A percentile compares a stretch with the other conserved stretches of the same genome.
Evolutionary conservation across 257 asterid genomes (phyloP).

Genomic region (Nicotiana knightiana): DNA sequence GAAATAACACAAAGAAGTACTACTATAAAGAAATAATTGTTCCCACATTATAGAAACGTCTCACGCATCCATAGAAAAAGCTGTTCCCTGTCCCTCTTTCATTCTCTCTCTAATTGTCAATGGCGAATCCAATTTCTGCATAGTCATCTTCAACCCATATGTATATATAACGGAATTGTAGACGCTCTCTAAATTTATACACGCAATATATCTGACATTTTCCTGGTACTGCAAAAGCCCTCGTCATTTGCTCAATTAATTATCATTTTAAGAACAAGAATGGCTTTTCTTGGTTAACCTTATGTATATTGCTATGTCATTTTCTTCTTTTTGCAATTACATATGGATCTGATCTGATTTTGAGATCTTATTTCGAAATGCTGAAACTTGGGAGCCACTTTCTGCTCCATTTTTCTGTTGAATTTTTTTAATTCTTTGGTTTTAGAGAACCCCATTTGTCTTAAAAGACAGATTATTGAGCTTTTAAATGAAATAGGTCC

Average conservation of each 20-base stretch:
- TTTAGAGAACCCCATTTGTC: not conserved
- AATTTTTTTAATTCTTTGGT: not conserved
- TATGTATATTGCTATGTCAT: not conserved
- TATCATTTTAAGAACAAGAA: not conserved
- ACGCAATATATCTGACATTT: not conserved
- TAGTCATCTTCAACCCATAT: constrained; percentile 18
- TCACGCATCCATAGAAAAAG: constrained; percentile 19
- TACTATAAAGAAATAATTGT: not conserved
- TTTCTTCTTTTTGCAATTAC: not conserved
- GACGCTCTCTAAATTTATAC: not conserved
- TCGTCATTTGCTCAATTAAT: constrained; percentile 6
- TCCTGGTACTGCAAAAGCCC: not conserved
- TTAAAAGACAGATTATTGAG: not conserved
- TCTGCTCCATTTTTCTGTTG: constrained; percentile 7
- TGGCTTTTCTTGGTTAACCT: not conserved
- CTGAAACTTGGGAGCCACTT: not conserved
- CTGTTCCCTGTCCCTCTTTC: constrained; percentile 23
- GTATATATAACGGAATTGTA: not conserved
- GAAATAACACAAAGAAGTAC: not conserved
- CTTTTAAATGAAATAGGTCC: not conserved
- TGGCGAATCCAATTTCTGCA: constrained; percentile 39
- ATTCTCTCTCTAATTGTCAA: constrained; percentile 45
- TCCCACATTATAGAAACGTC: not conserved
- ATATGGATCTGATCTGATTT: constrained; percentile 63
- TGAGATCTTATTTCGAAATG: constrained; percentile 19